Evolutionary conservation across 306 rosid genomes (phyloP).

Genomic region (Macrotyloma uniflorum): DNA sequence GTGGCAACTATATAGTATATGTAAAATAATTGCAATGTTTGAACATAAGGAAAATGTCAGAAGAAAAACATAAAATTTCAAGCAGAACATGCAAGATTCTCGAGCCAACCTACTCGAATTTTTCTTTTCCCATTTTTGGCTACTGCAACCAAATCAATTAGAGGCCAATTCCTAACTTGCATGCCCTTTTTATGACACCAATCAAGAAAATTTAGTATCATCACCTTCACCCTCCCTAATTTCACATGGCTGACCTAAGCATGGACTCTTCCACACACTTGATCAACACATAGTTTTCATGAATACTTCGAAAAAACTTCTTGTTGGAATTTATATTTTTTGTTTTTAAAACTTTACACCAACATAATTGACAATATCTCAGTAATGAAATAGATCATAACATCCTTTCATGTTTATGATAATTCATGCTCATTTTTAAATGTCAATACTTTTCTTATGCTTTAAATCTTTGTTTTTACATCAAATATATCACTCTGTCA

Average conservation of each 20-base stretch:
- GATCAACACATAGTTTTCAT: neutral
- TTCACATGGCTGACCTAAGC: constrained; percentile 29
- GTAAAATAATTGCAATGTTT: neutral
- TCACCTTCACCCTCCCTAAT: constrained; percentile 24
- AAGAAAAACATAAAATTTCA: neutral
- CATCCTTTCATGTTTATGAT: too few species aligned
- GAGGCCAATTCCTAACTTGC: neutral
- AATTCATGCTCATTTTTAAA: too few species aligned
- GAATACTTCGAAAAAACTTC: neutral
- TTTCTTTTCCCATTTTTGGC: neutral
- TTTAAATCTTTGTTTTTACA: too few species aligned
- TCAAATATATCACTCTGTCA: too few species aligned
- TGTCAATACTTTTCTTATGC: too few species aligned
- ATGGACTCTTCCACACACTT: neutral
- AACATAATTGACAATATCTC: too few species aligned
- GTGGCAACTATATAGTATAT: neutral
- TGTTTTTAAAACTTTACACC: too few species aligned
- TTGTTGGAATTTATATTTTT: too few species aligned
- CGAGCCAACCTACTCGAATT: constrained; percentile 18
- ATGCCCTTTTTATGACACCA: constrained; percentile 19
- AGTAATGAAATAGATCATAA: neutral
- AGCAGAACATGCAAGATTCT: constrained; percentile 24
- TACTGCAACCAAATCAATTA: constrained; percentile 30
- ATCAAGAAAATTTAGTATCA: constrained; percentile 10
- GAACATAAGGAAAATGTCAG: neutral